A percentile compares a stretch with the other conserved stretches of the same genome.
phyloP scores from a whole-genome alignment of 306 rosid species.

The Lathyrus aphaca region DNA sequence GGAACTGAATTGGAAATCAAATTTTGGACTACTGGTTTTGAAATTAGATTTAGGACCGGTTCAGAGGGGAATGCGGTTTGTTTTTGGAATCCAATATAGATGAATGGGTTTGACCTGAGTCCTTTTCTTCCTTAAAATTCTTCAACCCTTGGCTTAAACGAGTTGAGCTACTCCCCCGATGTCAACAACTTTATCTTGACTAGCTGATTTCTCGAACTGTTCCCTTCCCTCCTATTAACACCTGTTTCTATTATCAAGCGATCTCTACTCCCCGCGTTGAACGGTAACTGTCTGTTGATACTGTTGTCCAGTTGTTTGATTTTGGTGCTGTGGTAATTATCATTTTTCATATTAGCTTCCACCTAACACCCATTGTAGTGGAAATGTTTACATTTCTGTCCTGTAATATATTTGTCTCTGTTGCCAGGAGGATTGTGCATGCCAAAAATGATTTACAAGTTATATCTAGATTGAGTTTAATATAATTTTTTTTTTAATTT shows the following conservation, averaged over 20 bases:
- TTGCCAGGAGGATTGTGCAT: conserved; percentile 13
- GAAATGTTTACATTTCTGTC: conserved; percentile 10
- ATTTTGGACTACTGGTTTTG: neutral
- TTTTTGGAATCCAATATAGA: neutral
- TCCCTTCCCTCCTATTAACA: neutral
- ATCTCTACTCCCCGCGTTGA: conserved; percentile 31
- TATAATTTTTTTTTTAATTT: neutral
- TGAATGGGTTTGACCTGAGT: neutral
- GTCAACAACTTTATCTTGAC: neutral
- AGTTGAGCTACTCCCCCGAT: too few relatives aligned
- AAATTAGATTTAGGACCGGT: neutral
- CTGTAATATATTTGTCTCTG: conserved; percentile 22
- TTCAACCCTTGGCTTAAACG: too few relatives aligned
- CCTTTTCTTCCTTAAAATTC: too few relatives aligned
- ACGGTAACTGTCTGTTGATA: conserved; percentile 27
- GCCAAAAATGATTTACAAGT: neutral
- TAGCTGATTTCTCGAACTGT: neutral
- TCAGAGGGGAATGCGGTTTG: neutral
- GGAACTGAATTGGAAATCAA: neutral
- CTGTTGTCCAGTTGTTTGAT: conserved; percentile 24
- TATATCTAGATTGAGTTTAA: conserved; percentile 13
- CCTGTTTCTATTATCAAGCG: conserved; percentile 12
- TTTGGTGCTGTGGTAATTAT: neutral
- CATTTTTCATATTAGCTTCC: conserved; percentile 7
- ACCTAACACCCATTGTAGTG: neutral